A percentile compares a stretch with the other conserved stretches of the same genome.
Evolutionary conservation across 176 grass and related monocot species (phyloP).

Genomic region (Oryza nivara): DNA sequence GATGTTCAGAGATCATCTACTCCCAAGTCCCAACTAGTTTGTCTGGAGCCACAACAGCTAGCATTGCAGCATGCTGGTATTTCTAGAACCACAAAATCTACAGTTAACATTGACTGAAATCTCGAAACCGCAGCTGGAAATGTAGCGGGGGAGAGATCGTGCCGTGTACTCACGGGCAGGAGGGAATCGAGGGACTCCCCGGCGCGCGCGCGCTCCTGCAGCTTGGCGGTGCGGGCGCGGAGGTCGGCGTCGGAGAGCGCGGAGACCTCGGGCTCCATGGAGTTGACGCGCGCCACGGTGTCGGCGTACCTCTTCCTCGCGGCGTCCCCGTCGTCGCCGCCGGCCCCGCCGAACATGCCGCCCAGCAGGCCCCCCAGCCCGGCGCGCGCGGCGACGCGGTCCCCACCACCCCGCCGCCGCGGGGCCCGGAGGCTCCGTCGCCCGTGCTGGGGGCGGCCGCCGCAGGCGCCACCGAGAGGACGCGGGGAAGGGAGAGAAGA

Average conservation of each 20-base stretch:
- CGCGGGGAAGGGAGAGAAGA: neutral
- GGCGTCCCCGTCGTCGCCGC: conserved; percentile 80
- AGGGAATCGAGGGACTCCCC: conserved; percentile 83
- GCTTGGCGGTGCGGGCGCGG: conserved; percentile 60
- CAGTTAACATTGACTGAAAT: conserved; percentile 6
- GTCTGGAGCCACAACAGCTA: neutral
- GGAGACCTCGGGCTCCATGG: conserved; percentile 75
- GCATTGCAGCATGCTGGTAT: neutral
- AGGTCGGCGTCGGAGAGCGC: conserved; percentile 73
- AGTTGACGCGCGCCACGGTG: conserved; percentile 66
- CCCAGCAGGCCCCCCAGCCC: conserved; percentile 74
- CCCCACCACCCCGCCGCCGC: neutral
- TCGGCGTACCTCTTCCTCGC: conserved; percentile 68
- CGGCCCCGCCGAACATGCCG: conserved; percentile 72
- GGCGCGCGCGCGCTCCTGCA: conserved; percentile 73
- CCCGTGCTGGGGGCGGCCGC: neutral
- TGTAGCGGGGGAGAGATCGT: neutral
- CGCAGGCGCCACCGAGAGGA: conserved; percentile 8
- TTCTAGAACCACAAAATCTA: neutral
- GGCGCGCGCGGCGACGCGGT: conserved; percentile 24
- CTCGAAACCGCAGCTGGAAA: no score
- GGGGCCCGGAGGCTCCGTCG: neutral
- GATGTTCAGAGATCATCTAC: neutral
- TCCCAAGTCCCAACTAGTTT: neutral
- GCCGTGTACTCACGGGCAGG: conserved; percentile 61